Evolutionary conservation across 2,329 filamentous ascomycete species (phyloP).

Genomic region (Thelonectria rubi): DNA sequence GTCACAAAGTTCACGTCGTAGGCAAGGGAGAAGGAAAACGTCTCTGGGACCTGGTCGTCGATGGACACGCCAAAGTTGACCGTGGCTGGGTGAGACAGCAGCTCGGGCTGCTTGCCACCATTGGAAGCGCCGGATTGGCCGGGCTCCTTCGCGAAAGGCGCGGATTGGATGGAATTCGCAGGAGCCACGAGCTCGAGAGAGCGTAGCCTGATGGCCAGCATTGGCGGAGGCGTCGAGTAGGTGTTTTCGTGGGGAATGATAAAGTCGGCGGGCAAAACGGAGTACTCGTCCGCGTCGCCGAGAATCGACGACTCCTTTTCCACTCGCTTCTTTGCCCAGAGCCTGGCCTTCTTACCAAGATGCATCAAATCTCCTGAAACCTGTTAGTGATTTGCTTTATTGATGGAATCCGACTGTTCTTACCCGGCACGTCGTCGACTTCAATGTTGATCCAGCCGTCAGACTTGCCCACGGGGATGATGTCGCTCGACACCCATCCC

Average conservation of each 20-base stretch:
- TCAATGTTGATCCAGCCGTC: conserved; percentile 70
- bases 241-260: conserved; percentile 67
- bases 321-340: conserved; percentile 68
- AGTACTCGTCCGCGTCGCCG: conserved; percentile 63
- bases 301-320: conserved; percentile 69
- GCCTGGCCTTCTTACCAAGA: conserved; percentile 63
- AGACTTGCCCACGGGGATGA: conserved; percentile 59
- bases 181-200: conserved; percentile 59
- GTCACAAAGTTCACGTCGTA: conserved; percentile 73
- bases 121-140: conserved; percentile 38
- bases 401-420: conserved; percentile 31
- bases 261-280: conserved; percentile 69
- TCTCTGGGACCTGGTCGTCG: conserved; percentile 52
- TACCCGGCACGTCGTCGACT: conserved; percentile 62
- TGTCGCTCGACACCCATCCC: conserved; percentile 73
- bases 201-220: conserved; percentile 59
- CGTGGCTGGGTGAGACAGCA: conserved; percentile 48
- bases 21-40: conserved; percentile 56
- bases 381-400: conserved; percentile 22
- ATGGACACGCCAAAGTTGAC: conserved; percentile 49
- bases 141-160: conserved; percentile 51
- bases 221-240: conserved; percentile 58
- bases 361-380: conserved; percentile 58
- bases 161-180: conserved; percentile 55
- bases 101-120: conserved; percentile 42